Base-by-base conservation (phyloP, 441 rosid species). In the Aquilaria agallochum region DNA sequence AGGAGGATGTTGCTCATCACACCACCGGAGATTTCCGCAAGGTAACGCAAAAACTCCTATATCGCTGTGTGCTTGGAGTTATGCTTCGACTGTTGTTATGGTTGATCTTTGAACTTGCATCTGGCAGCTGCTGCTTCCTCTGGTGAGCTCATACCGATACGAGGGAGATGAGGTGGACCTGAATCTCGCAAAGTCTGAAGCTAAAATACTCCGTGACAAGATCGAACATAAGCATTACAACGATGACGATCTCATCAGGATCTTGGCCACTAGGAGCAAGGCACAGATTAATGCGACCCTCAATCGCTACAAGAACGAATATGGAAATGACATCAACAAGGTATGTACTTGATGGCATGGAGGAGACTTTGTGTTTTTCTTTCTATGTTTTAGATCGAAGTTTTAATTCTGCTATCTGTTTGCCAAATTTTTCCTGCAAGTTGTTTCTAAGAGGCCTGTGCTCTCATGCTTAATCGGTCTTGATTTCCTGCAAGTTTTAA, bases 1-100 rank as follows among this genome's bases (percentile, higher is more conserved):
- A 93, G 74, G 98, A 93, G 80, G 97, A 93, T 60, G 92, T 90
- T 11, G 96, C 89, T 13, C 78, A 83, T 40, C 95, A 90, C 75
- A 83, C 93, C 1, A 72, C 71, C 10, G 95, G 91, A 3, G 92
- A 90, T 65, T 88, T 82, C 84, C 84, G 95, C 68, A 93, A 90
- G 90, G 97, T 83, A 78, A 42, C 45, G 55, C 58, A 64, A 55
- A 31, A 14, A 31, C 57, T 48, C 11, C 7, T 20, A 49, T 20
- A 49, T 49, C 33, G 33, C 11, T 63, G 15, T 9, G 8, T 54
- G 49, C 1, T 0, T 48, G 13, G 27, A 3, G 33, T 31, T 46
- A 45, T n/a, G 1, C 55, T 31, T 12, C 50, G 12, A 44, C 14
- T 51, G 53, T 4, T 50, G n/a, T 9, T 5, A 12, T 47, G 11